Base-by-base conservation (phyloP, 2,329 filamentous ascomycete genomes). In the Podosphaera leucotricha region DNA sequence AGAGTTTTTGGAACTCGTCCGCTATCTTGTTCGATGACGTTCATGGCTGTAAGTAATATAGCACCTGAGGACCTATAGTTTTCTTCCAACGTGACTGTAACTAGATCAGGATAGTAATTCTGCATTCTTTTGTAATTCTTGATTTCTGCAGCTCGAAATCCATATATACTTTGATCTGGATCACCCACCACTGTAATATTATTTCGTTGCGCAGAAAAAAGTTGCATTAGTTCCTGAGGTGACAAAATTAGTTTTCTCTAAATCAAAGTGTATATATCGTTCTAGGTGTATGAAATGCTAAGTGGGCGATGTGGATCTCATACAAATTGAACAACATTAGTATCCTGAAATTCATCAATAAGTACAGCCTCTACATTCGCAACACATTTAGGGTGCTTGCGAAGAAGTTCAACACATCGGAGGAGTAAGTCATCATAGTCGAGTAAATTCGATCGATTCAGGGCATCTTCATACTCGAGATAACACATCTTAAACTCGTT, bases 311-410 rank as follows among this genome's bases (percentile, higher is more conserved):
- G 11, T 28, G 26, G 20, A 41, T 28, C 18, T 41, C 39, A 19
- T 41, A 41, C 39, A 55, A 92, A 95, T 59, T 98, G 87, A 3
- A 94, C 77, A 18, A 83, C 72, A 57, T 95, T 98, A 6, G 87
- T 95, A 61, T 98, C 87, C 61, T 98, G 87, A 50, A 94, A 98
- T 57, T 98, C 87, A 57, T 98, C 87, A 49, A 98, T 92, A 39
- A 98, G 67, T 6, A 95, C 85, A 0, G 83, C 75, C 59, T 94
- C 77, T 16, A 98, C 76, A 52, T 93, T 94, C 13, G 77, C 77
- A 2, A 94, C 86, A 54, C 86, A 94, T 13, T 72, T 66, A 0
- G 86, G 83, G 51, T 81, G 71, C 18, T 67, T 64, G 47, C 68
- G 70, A 18, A 98, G 68, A 10, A 98, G 68, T 47, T 92, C 75